phyloP scores from a whole-genome alignment of 2,329 filamentous ascomycete genomes.

The Colletotrichum caudatum region DNA sequence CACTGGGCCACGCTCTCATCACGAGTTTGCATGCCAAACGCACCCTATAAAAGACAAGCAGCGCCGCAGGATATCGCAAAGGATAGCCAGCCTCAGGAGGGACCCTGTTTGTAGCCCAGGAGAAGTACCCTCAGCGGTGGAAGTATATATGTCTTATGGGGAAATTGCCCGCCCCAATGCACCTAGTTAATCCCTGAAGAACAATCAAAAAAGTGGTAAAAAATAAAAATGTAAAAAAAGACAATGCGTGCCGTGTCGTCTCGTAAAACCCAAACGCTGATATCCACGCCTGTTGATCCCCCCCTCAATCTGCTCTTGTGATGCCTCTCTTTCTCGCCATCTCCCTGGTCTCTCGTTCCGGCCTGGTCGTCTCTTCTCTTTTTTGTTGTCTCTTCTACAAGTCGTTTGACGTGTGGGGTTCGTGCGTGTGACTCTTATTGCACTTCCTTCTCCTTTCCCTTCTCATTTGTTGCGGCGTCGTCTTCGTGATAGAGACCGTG shows the following conservation, averaged over 20 bases:
- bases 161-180: constrained; percentile 18
- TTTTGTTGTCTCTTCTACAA: constrained; percentile 19
- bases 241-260: constrained; percentile 16
- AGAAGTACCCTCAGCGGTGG: constrained; percentile 23
- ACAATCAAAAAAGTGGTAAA: not conserved
- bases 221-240: not conserved
- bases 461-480: constrained; percentile 34
- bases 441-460: constrained; percentile 36
- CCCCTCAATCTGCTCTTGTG: not conserved
- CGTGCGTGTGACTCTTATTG: constrained; percentile 13
- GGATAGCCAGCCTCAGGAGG: no score
- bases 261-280: constrained; percentile 39
- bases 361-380: constrained; percentile 7
- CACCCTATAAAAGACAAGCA: not conserved
- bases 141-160: constrained; percentile 13
- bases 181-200: constrained; percentile 12
- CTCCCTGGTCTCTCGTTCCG: not conserved
- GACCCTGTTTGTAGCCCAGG: constrained; percentile 23
- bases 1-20: not conserved
- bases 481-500: constrained; percentile 72
- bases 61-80: no score
- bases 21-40: not conserved
- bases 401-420: not conserved
- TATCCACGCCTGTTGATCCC: constrained; percentile 30
- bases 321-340: not conserved